Percentiles rank a stretch among this genome's conserved stretches.
phyloP scores from a whole-genome alignment of 371 early-diverging fungal species.

The Rhizopus stolonifer region DNA sequence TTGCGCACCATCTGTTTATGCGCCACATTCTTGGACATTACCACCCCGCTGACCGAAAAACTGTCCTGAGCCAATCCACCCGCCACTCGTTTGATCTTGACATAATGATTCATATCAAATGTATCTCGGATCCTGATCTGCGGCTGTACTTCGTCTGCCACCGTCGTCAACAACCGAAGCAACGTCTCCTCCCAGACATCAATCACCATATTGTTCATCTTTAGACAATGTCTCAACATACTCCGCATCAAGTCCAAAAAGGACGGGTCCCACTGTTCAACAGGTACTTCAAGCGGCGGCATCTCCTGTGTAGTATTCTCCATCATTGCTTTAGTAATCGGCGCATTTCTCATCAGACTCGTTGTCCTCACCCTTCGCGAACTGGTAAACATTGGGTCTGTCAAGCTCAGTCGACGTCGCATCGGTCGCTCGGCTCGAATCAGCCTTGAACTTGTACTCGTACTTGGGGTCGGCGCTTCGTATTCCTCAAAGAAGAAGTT shows the following conservation, averaged over 20 bases:
- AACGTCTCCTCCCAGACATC: conserved; percentile 76
- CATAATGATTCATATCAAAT: conserved; percentile 86
- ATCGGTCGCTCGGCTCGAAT: conserved; percentile 18
- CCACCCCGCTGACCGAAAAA: conserved; percentile 79
- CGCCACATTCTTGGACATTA: conserved; percentile 83
- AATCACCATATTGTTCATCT: conserved; percentile 3
- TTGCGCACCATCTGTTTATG: conserved; percentile 84
- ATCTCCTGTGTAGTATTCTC: conserved; percentile 6
- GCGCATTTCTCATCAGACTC: conserved; percentile 42
- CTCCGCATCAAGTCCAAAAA: conserved; percentile 16
- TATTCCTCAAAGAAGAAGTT: conserved; percentile 22
- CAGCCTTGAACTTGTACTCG: conserved; percentile 20
- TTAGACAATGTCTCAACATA: conserved; percentile 14
- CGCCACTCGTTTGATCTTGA: conserved; percentile 91
- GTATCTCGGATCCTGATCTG: conserved; percentile 72
- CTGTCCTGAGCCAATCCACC: conserved; percentile 80
- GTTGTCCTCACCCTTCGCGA: conserved; percentile 29
- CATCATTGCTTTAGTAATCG: conserved; percentile 20
- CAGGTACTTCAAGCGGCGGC: conserved; percentile 6
- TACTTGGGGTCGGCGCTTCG: conserved; percentile 1
- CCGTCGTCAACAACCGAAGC: conserved; percentile 62
- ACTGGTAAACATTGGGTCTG: conserved; percentile 7
- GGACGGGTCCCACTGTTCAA: conserved; percentile 21
- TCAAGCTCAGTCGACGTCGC: conserved; percentile 18
- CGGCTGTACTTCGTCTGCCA: conserved; percentile 66